A percentile compares a stretch with the other conserved stretches of the same genome.
Conservation (phyloP, 2,329 filamentous ascomycete species). For the Aspergillus candidus region DNA sequence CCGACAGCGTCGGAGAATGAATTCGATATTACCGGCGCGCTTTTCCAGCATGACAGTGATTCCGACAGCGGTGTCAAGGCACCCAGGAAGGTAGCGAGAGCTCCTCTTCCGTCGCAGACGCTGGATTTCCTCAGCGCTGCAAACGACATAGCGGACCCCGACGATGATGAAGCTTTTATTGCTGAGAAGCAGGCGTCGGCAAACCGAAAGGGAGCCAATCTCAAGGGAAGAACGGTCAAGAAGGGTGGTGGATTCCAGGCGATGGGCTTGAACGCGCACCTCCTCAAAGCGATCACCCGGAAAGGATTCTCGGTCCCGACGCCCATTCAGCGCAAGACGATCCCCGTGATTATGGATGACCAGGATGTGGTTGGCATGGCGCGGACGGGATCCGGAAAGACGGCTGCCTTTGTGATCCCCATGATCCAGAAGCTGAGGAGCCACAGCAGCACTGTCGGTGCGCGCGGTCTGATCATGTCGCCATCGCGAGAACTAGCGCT, state of each 20-base stretch:
- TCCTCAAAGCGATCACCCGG: slow-evolving; percentile 83
- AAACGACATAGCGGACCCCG: slow-evolving; percentile 51
- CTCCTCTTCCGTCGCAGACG: slow-evolving; percentile 24
- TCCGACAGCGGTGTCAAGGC: slow-evolving; percentile 37
- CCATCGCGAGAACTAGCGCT: slow-evolving; percentile 90
- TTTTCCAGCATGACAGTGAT: slow-evolving; percentile 58
- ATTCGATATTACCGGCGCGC: slow-evolving; percentile 76
- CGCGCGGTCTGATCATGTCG: slow-evolving; percentile 80
- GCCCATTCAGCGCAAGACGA: slow-evolving; percentile 94
- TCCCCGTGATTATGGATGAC: slow-evolving; percentile 80
- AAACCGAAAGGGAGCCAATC: slow-evolving; percentile 74
- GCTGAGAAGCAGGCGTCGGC: slow-evolving; percentile 78
- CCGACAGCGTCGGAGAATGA: slow-evolving; percentile 84
- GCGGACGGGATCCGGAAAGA: slow-evolving; percentile 96
- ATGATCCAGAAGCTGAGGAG: slow-evolving; percentile 92
- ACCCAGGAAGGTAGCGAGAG: slow-evolving; percentile 49
- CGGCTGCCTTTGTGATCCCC: slow-evolving; percentile 93
- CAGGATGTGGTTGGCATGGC: slow-evolving; percentile 99
- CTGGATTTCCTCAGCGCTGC: slow-evolving; percentile 53
- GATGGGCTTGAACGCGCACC: slow-evolving; percentile 77
- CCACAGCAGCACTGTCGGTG: slow-evolving; percentile 80
- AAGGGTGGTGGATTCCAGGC: slow-evolving; percentile 96
- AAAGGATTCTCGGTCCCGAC: slow-evolving; percentile 97
- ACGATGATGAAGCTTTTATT: slow-evolving; percentile 79
- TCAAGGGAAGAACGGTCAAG: slow-evolving; percentile 81